Evolutionary conservation across 148 eudicot genomes (phyloP).

Genomic region (Rhododendron simsii): DNA sequence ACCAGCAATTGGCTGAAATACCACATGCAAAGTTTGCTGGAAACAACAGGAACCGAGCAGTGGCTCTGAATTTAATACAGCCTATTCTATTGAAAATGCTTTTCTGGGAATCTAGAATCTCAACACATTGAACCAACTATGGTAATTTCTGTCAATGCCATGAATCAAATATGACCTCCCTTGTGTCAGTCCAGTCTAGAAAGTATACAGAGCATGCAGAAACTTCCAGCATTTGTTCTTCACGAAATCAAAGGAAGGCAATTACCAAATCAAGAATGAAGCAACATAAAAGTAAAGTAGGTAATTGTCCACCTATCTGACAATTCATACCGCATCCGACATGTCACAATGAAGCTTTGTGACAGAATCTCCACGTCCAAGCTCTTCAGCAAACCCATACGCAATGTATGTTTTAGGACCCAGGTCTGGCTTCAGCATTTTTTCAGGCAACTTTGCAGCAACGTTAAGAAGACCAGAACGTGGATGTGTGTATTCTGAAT

Average conservation of each 20-base stretch:
- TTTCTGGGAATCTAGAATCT: background rate
- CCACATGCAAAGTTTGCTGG: background rate
- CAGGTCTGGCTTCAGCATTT: slow-evolving; percentile 48
- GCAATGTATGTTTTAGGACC: slow-evolving; percentile 76
- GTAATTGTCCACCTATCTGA: background rate
- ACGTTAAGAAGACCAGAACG: slow-evolving; percentile 41
- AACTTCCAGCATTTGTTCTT: background rate
- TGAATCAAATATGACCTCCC: background rate
- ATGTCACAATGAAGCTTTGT: background rate
- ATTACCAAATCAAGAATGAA: background rate
- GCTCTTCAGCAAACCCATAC: slow-evolving; percentile 61
- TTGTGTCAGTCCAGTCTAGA: background rate
- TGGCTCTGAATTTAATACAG: too few species aligned
- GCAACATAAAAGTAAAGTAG: background rate
- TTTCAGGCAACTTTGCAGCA: slow-evolving; percentile 40
- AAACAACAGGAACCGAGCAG: too few species aligned
- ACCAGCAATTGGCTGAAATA: background rate
- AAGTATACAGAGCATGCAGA: background rate
- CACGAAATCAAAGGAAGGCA: background rate
- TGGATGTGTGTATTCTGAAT: slow-evolving; percentile 67
- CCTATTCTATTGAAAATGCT: background rate
- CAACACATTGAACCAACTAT: background rate
- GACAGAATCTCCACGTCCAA: slow-evolving; percentile 74
- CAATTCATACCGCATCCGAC: background rate
- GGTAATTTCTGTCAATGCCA: background rate